A percentile compares a stretch with the other conserved stretches of the same genome.
Evolutionary conservation across 306 rosid species (phyloP).

Genomic region (Comarum palustre): DNA sequence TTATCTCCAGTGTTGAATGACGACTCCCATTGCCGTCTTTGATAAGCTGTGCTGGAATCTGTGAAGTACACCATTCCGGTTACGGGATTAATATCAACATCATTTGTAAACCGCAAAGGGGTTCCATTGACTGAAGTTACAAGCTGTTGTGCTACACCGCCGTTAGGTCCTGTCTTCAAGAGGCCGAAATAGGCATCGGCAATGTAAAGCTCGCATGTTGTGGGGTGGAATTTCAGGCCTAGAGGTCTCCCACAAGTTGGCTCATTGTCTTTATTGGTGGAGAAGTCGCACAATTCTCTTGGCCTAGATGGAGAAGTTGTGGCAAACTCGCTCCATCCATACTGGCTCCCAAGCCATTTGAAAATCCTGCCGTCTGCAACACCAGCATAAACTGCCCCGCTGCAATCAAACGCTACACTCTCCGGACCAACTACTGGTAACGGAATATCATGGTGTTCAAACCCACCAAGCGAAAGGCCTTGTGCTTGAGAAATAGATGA

Average conservation of each 20-base stretch:
- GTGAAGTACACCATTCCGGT: conserved; percentile 37
- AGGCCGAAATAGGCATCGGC: conserved; percentile 59
- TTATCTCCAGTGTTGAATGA: conserved; percentile 42
- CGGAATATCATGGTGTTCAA: background rate
- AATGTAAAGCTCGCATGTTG: conserved; percentile 32
- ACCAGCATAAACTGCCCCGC: background rate
- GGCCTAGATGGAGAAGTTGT: conserved; percentile 27
- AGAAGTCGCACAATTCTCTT: conserved; percentile 38
- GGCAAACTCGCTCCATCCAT: background rate
- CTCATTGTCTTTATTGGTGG: conserved; percentile 23
- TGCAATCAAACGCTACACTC: background rate
- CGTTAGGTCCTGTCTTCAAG: conserved; percentile 28
- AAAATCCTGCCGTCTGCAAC: background rate
- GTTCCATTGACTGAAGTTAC: conserved; percentile 33
- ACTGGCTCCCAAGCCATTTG: background rate
- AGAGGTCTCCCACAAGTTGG: conserved; percentile 58
- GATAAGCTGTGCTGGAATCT: conserved; percentile 7
- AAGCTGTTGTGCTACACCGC: conserved; percentile 39
- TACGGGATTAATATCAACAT: conserved; percentile 39
- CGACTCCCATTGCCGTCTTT: conserved; percentile 37
- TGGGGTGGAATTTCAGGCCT: conserved; percentile 35
- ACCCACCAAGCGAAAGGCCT: background rate
- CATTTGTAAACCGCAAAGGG: conserved; percentile 44
- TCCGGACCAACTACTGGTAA: background rate
- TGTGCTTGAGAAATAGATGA: background rate